These are phyloP conservation scores for Magnaporthales sp. DNA, from an alignment of 2,329 filamentous ascomycete genomes.

Conservation along the genomic window DNA sequence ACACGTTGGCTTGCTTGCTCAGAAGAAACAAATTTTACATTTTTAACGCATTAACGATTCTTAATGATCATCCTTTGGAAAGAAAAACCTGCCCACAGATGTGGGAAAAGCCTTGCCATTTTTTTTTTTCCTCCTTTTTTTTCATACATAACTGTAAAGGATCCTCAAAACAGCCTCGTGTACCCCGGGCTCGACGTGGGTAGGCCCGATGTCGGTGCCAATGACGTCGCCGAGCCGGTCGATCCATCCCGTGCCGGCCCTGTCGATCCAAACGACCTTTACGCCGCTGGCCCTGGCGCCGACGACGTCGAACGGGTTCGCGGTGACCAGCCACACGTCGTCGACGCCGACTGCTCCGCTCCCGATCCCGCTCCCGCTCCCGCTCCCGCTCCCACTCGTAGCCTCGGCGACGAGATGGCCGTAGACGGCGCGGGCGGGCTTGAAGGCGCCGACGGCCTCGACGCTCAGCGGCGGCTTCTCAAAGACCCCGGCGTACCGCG, in stretches of 20 bases:
- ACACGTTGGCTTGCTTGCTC: no score
- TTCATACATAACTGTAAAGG: neutral
- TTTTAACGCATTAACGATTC: neutral
- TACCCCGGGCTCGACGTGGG: neutral
- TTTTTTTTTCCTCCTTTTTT: neutral
- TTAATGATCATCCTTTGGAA: neutral
- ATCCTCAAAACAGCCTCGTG: neutral
- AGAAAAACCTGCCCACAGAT: neutral
- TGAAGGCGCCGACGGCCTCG: slow-evolving; percentile 51
- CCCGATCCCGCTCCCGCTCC: slow-evolving; percentile 27
- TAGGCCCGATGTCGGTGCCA: slow-evolving; percentile 8
- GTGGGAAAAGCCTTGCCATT: neutral
- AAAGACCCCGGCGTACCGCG: slow-evolving; percentile 37
- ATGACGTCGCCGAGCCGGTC: slow-evolving; percentile 47
- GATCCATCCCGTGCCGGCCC: slow-evolving; percentile 52
- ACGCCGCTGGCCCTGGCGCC: slow-evolving; percentile 55
- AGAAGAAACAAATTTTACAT: neutral
- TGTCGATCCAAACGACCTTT: slow-evolving; percentile 59
- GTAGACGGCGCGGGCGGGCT: slow-evolving; percentile 57
- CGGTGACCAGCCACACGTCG: slow-evolving; percentile 59
- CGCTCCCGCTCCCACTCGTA: neutral
- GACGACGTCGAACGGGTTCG: slow-evolving; percentile 65
- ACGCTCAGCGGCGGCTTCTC: slow-evolving; percentile 47
- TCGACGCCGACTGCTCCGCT: slow-evolving; percentile 32
- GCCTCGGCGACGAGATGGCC: slow-evolving; percentile 43